These are phyloP conservation scores for Moringa oleifera DNA, from an alignment of 345 rosid genomes.

Conservation along the genomic window DNA sequence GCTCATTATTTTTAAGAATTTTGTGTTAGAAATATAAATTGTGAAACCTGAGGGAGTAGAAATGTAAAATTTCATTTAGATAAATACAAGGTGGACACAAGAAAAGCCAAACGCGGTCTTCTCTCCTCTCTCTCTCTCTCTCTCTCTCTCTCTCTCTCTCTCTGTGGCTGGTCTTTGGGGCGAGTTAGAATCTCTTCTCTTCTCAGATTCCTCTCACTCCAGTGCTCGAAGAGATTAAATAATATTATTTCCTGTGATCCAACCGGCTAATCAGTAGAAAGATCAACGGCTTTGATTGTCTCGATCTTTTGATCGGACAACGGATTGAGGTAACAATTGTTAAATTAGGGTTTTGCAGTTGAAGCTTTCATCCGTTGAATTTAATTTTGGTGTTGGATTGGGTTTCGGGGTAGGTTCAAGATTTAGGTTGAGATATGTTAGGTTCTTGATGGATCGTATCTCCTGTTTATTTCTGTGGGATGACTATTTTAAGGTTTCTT, in stretches of 20 bases:
- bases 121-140: neutral
- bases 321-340: neutral
- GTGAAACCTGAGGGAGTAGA: no score
- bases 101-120: neutral
- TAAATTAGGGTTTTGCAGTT: neutral
- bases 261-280: neutral
- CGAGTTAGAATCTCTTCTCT: no score
- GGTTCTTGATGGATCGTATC: neutral
- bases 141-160: no score
- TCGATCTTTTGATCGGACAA: neutral
- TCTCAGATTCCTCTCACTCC: no score
- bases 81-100: no score
- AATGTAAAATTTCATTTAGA: no score
- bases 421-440: neutral
- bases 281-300: neutral
- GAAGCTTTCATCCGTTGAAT: neutral
- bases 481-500: neutral
- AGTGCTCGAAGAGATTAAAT: neutral
- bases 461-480: neutral
- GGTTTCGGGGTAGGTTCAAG: neutral
- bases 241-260: neutral
- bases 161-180: no score
- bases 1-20: no score
- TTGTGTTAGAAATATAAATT: no score
- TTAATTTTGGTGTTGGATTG: neutral